Conservation (phyloP, 768 basidiomycete species). For the Mycena galopus region DNA sequence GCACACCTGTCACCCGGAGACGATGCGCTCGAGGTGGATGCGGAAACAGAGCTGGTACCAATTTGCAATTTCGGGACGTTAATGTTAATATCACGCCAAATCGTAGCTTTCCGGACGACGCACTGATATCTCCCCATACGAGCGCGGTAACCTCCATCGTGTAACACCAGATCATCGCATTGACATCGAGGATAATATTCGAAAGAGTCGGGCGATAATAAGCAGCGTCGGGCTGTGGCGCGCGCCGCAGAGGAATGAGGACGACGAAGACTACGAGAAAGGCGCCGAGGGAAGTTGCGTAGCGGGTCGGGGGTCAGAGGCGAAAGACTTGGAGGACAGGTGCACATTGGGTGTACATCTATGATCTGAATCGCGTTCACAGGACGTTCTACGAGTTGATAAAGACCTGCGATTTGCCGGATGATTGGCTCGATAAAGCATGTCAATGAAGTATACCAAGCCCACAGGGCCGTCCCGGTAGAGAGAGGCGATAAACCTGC, state of each 20-base stretch:
- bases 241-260: constrained; percentile 51
- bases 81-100: constrained; percentile 56
- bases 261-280: constrained; percentile 51
- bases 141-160: constrained; percentile 42
- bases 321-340: no score
- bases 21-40: constrained; percentile 61
- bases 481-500: no score
- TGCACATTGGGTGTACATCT: no score
- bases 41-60: constrained; percentile 62
- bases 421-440: no score
- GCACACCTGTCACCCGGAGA: constrained; percentile 51
- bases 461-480: no score
- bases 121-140: constrained; percentile 63
- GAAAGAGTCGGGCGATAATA: constrained; percentile 54
- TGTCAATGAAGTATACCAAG: no score
- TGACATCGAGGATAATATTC: constrained; percentile 52
- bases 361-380: no score
- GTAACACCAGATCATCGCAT: constrained; percentile 57
- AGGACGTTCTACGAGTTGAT: no score
- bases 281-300: constrained; percentile 44
- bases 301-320: no score
- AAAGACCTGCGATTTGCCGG: no score
- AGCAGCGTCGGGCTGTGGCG: constrained; percentile 49
- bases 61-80: no score
- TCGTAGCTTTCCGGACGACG: constrained; percentile 60